phyloP scores from a whole-genome alignment of 768 basidiomycete species.

The Cystobasidium ongulense region DNA sequence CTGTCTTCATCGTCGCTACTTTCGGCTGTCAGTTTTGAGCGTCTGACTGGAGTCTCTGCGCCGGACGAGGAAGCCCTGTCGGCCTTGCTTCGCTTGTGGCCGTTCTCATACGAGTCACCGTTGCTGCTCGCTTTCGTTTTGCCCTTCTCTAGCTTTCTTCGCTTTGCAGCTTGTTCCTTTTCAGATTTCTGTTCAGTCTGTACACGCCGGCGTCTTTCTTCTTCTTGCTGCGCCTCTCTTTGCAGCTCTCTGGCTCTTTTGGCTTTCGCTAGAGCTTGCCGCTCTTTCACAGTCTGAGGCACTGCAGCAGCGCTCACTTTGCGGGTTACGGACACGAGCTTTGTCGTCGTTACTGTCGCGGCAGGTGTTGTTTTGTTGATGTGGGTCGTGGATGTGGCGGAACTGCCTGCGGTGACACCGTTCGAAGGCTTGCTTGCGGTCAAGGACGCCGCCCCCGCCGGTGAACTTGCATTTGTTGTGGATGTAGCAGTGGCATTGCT shows the following conservation, averaged over 20 bases:
- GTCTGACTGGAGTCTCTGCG: neutral
- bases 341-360: neutral
- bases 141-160: neutral
- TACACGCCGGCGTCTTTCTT: neutral
- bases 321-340: constrained; percentile 2
- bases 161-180: constrained; percentile 4
- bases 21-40: neutral
- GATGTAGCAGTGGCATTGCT: neutral
- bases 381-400: neutral
- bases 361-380: neutral
- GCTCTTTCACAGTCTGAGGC: constrained; percentile 1
- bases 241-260: neutral
- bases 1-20: neutral
- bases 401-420: neutral
- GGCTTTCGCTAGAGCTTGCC: constrained; percentile 11
- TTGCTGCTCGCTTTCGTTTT: neutral
- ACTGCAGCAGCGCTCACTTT: neutral
- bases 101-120: neutral
- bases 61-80: neutral
- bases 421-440: neutral
- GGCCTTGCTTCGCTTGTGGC: neutral
- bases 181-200: neutral
- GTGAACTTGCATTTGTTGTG: neutral
- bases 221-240: neutral
- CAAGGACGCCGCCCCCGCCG: neutral